Base-by-base conservation (phyloP, 805 yeast species). In the Wickerhamomyces subpelliculosus region DNA sequence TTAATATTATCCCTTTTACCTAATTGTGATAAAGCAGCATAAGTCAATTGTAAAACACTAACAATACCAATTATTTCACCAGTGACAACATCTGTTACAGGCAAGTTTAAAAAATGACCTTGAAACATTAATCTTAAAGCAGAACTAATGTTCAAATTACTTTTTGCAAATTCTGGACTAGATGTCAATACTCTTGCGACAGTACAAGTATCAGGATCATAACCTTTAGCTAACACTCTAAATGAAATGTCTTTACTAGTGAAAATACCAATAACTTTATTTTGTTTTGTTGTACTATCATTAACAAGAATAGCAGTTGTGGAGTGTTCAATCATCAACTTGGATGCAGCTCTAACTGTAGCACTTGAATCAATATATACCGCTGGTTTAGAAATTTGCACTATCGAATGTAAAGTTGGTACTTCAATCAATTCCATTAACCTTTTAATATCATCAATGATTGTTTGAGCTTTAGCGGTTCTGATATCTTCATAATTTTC, bases 121-220 rank as follows among this genome's bases (percentile, higher is more conserved):
- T 65, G 68, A 42, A 63, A 69, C 75, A 69, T 69, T 39, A 67
- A 46, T 42, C 72, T 55, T 38, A 69, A 47, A 7, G 73, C 74
- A 5, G 62, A 58, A 38, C 67, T 65, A n/a, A 69, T 63, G 3
- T 61, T 63, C 43, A 64, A 47, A 11, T 53, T 42, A 24, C 58
- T 62, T 21, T 53, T 58, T 1, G 73, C 74, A 57, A 64, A 68
- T 36, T 67, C 67, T 0, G 75, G 75, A 36, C 64, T 65, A 4
- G 71, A 61, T 0, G 74, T 69, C 60, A 69, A 61, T 1, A 68
- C 65, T 31, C 72, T 50, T 2, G 65, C 65, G 20, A 69, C 64
- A 7, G 62, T 63, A 10, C 68, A 62, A 4, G 52, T 48, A 12
- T 39, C 42, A 0, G 71, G 62, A 45, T 68, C 64, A 26, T 61